These are phyloP conservation scores for Hypsizygus ulmarius DNA, from an alignment of 1,284 basidiomycete genomes.

Conservation along the genomic window DNA sequence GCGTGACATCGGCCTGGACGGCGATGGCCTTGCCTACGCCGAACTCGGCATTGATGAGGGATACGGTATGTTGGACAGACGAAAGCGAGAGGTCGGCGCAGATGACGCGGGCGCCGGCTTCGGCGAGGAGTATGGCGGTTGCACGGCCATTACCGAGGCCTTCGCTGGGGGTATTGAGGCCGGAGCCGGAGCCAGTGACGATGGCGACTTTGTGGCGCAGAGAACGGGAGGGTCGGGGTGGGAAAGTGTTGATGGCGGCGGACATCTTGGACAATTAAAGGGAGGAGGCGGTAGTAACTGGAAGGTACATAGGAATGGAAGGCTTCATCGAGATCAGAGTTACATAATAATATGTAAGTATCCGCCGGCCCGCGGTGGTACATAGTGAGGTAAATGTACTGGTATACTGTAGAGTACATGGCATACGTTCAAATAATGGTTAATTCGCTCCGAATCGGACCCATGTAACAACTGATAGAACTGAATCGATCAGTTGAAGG, in stretches of 20 bases:
- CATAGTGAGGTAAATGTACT: too few relatives aligned
- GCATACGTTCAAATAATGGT: too few relatives aligned
- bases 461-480: too few relatives aligned
- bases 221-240: slow-evolving; percentile 29
- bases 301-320: too few relatives aligned
- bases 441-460: too few relatives aligned
- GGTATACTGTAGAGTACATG: too few relatives aligned
- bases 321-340: too few relatives aligned
- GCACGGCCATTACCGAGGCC: slow-evolving; percentile 42
- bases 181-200: slow-evolving; percentile 39
- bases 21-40: slow-evolving; percentile 29
- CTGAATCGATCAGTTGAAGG: too few relatives aligned
- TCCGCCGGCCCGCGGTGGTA: too few relatives aligned
- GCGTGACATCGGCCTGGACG: slow-evolving; percentile 33
- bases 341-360: too few relatives aligned
- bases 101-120: slow-evolving; percentile 35
- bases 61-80: slow-evolving; percentile 33
- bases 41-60: slow-evolving; percentile 36
- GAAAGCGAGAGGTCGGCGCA: slow-evolving; percentile 34
- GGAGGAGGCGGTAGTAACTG: too few relatives aligned
- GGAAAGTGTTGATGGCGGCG: slow-evolving; percentile 2
- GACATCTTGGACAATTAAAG: too few relatives aligned
- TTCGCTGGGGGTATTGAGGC: slow-evolving; percentile 25
- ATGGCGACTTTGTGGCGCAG: slow-evolving; percentile 34
- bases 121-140: slow-evolving; percentile 35